These are phyloP conservation scores for Hymenoscyphus linearis DNA, from an alignment of 2,329 filamentous ascomycete genomes.

Conservation along the genomic window DNA sequence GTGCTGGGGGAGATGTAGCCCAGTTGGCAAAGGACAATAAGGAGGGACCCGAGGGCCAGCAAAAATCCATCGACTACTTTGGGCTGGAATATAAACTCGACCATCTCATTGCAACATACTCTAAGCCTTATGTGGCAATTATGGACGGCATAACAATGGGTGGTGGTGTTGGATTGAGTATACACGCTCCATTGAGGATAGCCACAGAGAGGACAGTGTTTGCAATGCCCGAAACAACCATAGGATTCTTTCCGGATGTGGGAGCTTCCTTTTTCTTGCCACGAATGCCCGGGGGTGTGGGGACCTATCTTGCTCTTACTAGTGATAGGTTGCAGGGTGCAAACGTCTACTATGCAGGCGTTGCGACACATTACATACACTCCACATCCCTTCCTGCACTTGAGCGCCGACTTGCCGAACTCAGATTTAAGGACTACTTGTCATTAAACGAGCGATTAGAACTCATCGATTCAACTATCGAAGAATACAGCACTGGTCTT, in stretches of 20 bases:
- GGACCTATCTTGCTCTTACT: slow-evolving; percentile 90
- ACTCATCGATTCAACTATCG: slow-evolving; percentile 80
- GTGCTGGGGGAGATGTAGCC: slow-evolving; percentile 87
- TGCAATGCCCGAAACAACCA: slow-evolving; percentile 97
- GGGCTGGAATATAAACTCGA: slow-evolving; percentile 93
- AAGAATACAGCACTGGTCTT: slow-evolving; percentile 84
- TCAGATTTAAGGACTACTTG: slow-evolving; percentile 79
- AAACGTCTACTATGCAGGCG: slow-evolving; percentile 82
- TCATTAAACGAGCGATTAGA: slow-evolving; percentile 55
- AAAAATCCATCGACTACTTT: slow-evolving; percentile 79
- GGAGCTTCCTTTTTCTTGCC: slow-evolving; percentile 95
- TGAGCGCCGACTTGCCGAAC: slow-evolving; percentile 79
- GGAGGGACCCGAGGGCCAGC: slow-evolving; percentile 62
- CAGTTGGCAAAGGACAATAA: slow-evolving; percentile 71
- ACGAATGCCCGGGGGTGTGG: slow-evolving; percentile 76
- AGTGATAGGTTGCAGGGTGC: slow-evolving; percentile 77
- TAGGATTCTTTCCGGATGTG: slow-evolving; percentile 98
- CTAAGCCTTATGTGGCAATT: slow-evolving; percentile 88
- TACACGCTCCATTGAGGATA: slow-evolving; percentile 94
- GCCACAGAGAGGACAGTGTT: slow-evolving; percentile 94
- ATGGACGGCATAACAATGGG: slow-evolving; percentile 99
- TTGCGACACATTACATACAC: slow-evolving; percentile 95
- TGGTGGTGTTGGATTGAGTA: slow-evolving; percentile 86
- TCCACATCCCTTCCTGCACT: slow-evolving; percentile 78
- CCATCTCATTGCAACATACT: slow-evolving; percentile 89